Evolutionary conservation across 2,329 filamentous ascomycete genomes (phyloP).

Genomic region (Aspergillus japonicus): DNA sequence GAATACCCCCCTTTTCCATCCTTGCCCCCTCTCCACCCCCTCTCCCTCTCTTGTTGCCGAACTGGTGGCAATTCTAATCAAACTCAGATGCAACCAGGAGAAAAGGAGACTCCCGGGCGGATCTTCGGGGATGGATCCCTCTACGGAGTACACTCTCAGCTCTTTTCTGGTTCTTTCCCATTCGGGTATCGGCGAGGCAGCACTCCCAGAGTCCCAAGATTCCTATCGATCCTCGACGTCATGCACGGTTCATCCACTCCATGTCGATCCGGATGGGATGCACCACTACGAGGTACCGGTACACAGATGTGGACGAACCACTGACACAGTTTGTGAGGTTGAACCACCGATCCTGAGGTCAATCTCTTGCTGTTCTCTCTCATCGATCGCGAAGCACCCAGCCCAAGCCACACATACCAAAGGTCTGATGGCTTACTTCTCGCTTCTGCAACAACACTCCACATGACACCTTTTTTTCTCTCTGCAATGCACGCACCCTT

Average conservation of each 20-base stretch:
- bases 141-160: no score
- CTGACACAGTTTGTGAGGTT: background rate
- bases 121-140: constrained; percentile 7
- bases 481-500: background rate
- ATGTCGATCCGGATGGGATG: constrained; percentile 12
- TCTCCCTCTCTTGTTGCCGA: constrained; percentile 2
- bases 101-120: constrained; percentile 11
- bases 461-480: background rate
- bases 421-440: background rate
- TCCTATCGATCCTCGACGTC: constrained; percentile 16
- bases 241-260: constrained; percentile 23
- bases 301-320: background rate
- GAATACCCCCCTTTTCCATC: constrained; percentile 1
- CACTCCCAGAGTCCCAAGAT: background rate
- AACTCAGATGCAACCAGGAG: constrained; percentile 12
- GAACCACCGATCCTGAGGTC: background rate
- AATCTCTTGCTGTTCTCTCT: background rate
- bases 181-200: constrained; percentile 10
- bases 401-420: background rate
- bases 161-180: constrained; percentile 3
- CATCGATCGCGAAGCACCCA: background rate
- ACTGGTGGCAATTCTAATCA: constrained; percentile 10
- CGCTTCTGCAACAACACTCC: background rate
- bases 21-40: background rate
- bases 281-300: background rate